Evolutionary conservation across 345 rosid genomes (phyloP), one percentile per base, ranked within the genome.

Genomic region (Noccaea bulbosa): DNA sequence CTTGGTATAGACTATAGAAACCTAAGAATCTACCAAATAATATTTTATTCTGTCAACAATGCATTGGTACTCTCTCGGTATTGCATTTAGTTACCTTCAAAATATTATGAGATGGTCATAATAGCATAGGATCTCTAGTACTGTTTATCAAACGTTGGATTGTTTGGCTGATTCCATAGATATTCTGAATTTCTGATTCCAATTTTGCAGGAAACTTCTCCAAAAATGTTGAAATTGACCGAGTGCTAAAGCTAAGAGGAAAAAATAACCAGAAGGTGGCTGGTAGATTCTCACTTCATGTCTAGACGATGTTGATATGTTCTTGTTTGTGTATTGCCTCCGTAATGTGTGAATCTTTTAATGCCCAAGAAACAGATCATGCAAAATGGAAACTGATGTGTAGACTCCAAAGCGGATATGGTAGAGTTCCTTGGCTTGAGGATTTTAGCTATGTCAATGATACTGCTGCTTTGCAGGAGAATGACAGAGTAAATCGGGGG

Each of bases 191-290:
- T 38, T 15, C 54, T 65, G 55, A 38, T 46, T 12, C 32, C 37
- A 46, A 63, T 50, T 58, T 71, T 77, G 48, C 74, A 81, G 83
- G 81, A 69, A 73, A 67, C 56, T 51, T 60, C 75, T 54, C 82
- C 69, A 79, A 67, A 56, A 52, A 17, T 16, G 78, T 72, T 62
- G 84, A 74, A 63, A 74, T 50, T 50, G 79, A 78, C 62, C 59
- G 48, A 70, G 67, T 39, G 67, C 51, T 74, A n/a, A 48, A 66
- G 58, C 71, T 77, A 11, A 30, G 65, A 60, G 67, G 81, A 65
- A 75, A 74, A 45, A 76, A 70, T 65, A 78, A 83, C 78, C 78
- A 61, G 89, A 87, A 86, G 97, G 97, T 93, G 87, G 88, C 85
- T 80, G 97, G 86, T 87, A 83, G 82, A 83, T 76, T 90, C 89